Evolutionary conservation across 106 monocot species (phyloP).

Genomic region (Cymbidium sinense): DNA sequence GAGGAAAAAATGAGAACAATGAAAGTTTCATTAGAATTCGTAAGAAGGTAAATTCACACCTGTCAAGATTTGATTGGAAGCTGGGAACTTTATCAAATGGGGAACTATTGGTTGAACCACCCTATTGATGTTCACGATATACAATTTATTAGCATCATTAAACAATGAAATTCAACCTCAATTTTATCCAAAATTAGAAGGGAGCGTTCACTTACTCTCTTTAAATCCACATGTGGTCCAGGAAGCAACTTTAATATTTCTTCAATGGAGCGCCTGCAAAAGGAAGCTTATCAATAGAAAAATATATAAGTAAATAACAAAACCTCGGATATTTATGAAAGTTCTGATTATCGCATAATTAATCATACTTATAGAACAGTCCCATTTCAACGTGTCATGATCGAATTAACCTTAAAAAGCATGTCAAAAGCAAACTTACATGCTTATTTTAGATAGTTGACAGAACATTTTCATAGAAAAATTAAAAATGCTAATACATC

Average conservation of each 20-base stretch:
- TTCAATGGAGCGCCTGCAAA: constrained; percentile 90
- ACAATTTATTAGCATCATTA: constrained; percentile 1
- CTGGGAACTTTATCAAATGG: constrained; percentile 25
- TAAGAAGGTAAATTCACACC: constrained; percentile 26
- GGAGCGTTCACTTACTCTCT: constrained; percentile 52
- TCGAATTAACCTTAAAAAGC: background rate
- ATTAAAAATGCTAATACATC: background rate
- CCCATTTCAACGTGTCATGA: background rate
- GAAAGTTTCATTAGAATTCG: background rate
- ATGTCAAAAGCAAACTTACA: background rate
- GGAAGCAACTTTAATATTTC: constrained; percentile 85
- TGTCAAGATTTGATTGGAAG: constrained; percentile 38
- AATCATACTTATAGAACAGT: background rate
- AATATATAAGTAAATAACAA: background rate
- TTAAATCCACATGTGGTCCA: constrained; percentile 83
- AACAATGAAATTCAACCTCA: constrained; percentile 1
- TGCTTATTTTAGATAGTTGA: background rate
- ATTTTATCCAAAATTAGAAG: background rate
- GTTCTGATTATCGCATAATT: background rate
- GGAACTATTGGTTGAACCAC: constrained; percentile 31
- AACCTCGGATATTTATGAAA: background rate
- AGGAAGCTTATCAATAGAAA: constrained; percentile 1
- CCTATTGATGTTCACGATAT: constrained; percentile 32
- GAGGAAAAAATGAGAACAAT: background rate
- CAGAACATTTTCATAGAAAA: background rate